Evolutionary conservation across 1,139 yeast genomes (phyloP), one percentile per base, ranked within the genome.

Genomic region (Hyphopichia wangnamkhiaoensis): DNA sequence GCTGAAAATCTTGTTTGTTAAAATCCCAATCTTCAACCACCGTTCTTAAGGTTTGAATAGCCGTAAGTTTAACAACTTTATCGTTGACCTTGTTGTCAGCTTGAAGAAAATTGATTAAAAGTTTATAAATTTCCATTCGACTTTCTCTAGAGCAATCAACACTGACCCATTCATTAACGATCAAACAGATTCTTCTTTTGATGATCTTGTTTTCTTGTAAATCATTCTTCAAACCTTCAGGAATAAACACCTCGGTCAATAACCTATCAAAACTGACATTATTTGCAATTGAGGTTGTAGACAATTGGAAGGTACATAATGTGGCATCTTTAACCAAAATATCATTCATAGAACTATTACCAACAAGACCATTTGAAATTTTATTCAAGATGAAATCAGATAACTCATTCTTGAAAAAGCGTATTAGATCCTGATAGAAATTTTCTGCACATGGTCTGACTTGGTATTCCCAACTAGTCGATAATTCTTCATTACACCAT

Each of bases 11-110:
- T 10, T 65, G 68, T 43, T 86, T 81, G 31, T 80, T 74, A 56
- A 91, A 90, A 46, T 86, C 93, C 90, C 95, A 89, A 50, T 89
- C 97, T 45, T 88, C 93, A 21, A 90, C 71, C 35, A 86, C 73
- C 20, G 78, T 71, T 45, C 82, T 74, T 13, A 90, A 63, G 0
- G 91, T 79, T 52, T 84, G 86, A n/a, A 86, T 71, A 0, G 94
- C 83, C 2, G 95, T 80, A 18, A 91, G 59, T 49, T 76, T 76
- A 1, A 93, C 95, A 14, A 89, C 95, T 39, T 74, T 69, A 54
- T 91, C 97, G 48, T 80, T 77, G 23, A 74, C 65, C 25, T 66
- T 64, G 9, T 61, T 43, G n/a, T 51, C 48, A 2, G 73, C 62
- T 25, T 74, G 67, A 40, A 85, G 56, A 28, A 82, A 67, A 17